Evolutionary conservation across 2,329 filamentous ascomycete species (phyloP).

Genomic region (Cyanodermella asteris): DNA sequence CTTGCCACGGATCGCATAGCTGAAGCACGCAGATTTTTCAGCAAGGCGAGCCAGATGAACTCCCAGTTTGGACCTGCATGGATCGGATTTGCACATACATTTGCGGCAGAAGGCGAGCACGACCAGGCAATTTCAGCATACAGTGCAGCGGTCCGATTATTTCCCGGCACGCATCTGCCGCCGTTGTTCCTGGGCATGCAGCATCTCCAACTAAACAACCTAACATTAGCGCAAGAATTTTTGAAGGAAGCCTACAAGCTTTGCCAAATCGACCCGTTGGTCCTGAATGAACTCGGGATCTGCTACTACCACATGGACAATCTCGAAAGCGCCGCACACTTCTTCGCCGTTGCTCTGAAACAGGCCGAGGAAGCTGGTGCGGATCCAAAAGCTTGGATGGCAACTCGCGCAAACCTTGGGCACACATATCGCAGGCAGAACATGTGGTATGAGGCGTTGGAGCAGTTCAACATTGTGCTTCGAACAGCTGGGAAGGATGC

Average conservation of each 20-base stretch:
- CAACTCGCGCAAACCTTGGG: constrained; percentile 69
- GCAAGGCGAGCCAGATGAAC: constrained; percentile 92
- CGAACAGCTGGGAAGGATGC: constrained; percentile 23
- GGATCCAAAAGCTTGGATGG: constrained; percentile 61
- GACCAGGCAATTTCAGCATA: constrained; percentile 97
- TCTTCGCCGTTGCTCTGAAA: constrained; percentile 57
- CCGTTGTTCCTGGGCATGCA: constrained; percentile 97
- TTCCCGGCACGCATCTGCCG: constrained; percentile 90
- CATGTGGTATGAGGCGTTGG: constrained; percentile 47
- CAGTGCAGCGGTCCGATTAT: constrained; percentile 78
- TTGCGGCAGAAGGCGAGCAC: constrained; percentile 90
- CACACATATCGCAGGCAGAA: constrained; percentile 62
- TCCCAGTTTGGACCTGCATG: constrained; percentile 92
- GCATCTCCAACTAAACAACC: constrained; percentile 86
- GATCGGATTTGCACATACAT: constrained; percentile 98
- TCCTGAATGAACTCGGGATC: constrained; percentile 88
- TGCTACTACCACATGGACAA: constrained; percentile 86
- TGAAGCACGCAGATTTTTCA: constrained; percentile 87
- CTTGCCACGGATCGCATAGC: constrained; percentile 72
- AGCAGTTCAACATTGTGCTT: constrained; percentile 54
- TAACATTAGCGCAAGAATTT: constrained; percentile 84
- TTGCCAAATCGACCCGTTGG: constrained; percentile 65
- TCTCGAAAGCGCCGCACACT: constrained; percentile 48
- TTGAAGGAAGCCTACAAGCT: constrained; percentile 69
- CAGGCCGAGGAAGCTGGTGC: constrained; percentile 64